Conservation (phyloP, 495 filamentous ascomycete genomes). For the Talaromyces wortmannii region DNA sequence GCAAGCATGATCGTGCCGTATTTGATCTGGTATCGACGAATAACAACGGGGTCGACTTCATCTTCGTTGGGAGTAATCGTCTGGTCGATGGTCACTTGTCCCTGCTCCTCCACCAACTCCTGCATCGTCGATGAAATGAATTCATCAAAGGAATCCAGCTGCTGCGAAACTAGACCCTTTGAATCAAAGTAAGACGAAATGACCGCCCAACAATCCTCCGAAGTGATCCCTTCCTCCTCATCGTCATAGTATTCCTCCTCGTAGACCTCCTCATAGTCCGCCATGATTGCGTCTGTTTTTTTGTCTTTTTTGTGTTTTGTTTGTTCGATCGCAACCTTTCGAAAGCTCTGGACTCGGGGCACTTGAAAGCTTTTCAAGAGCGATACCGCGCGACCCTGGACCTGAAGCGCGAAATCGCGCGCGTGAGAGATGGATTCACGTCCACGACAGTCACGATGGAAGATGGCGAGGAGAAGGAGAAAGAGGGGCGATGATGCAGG, state of each 20-base stretch:
- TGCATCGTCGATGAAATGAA: conserved; percentile 90
- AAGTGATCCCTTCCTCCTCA: conserved; percentile 62
- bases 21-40: conserved; percentile 88
- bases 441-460: neutral
- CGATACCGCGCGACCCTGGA: neutral
- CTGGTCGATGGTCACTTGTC: conserved; percentile 81
- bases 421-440: neutral
- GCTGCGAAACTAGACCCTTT: conserved; percentile 94
- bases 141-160: conserved; percentile 97
- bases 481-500: neutral
- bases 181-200: conserved; percentile 93
- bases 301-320: too few relatives aligned
- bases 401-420: neutral
- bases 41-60: conserved; percentile 63
- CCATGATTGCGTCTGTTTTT: conserved; percentile 27
- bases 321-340: neutral
- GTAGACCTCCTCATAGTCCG: conserved; percentile 44
- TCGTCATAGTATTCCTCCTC: conserved; percentile 53
- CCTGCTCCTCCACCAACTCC: conserved; percentile 84
- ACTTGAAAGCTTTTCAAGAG: too few relatives aligned
- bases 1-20: conserved; percentile 82
- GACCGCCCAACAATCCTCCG: conserved; percentile 96
- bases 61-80: conserved; percentile 64
- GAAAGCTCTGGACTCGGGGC: neutral
- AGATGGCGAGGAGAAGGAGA: neutral